Base-by-base conservation (phyloP, 164 flowering plant species). In the Platanus orientalis region DNA sequence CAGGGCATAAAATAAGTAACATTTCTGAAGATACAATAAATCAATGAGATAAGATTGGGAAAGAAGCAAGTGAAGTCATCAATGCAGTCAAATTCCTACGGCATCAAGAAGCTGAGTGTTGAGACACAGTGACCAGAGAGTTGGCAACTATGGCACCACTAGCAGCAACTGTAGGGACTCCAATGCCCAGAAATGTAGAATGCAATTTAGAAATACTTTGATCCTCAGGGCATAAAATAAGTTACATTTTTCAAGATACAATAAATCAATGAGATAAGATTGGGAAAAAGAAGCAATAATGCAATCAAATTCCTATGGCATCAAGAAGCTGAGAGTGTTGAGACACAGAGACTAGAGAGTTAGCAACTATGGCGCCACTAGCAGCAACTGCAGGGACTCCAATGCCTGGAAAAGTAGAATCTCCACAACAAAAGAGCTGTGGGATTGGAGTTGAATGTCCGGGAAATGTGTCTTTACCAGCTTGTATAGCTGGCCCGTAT, bases 331-430 rank as follows among this genome's bases (percentile, higher is more conserved):
- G 69, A 0, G 91, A 76, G 73, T 94, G 97, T 66, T 84, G 81
- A 62, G 85, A 75, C 4, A 90, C 92, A 0, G 98, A 81, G 60
- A 94, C 98, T 1, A 94, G 78, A 7, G 97, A 86, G 66, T 94
- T 90, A 50, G 96, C 98, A 47, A 90, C 97, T 58, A 94, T 90
- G 76, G 98, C 98, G 21, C 97, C 98, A 72, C 98, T 94, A 12
- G 98, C 97, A 61, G 96, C 96, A 58, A 94, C 98, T 5, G 98
- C 97, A 52, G 97, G 98, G 63, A 94, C 92, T 56, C 98, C 97
- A 48, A 94, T 89, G 56, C 98, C 96, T 3, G 98, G 97, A 72
- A 94, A 89, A 21, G 96, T 94, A 6, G 98, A 90, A 73, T 94
- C 97, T 11, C 98, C 98, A 68, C 98, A 93, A 64, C 97, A 84